Evolutionary conservation across 2,329 filamentous ascomycete species (phyloP).

Genomic region (Chaetomium sp.): DNA sequence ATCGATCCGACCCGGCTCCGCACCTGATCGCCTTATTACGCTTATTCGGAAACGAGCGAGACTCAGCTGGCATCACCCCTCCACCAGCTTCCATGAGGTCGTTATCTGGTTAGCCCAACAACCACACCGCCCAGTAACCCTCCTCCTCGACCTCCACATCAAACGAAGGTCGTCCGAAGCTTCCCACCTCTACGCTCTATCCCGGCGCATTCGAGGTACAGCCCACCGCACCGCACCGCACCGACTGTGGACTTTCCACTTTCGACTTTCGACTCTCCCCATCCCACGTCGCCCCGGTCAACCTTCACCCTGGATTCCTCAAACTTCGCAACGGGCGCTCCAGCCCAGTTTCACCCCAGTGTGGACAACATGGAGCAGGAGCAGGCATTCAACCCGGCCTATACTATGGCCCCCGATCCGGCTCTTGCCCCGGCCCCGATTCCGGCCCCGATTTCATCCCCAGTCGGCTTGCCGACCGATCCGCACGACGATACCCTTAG

Average conservation of each 20-base stretch:
- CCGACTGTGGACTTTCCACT: slow-evolving; percentile 7
- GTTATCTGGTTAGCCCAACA: slow-evolving; percentile 25
- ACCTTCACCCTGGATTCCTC: slow-evolving; percentile 55
- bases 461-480: slow-evolving; percentile 39
- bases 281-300: background rate
- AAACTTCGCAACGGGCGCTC: slow-evolving; percentile 51
- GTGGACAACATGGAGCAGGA: slow-evolving; percentile 54
- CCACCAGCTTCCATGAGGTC: slow-evolving; percentile 27
- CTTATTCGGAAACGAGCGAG: slow-evolving; percentile 12
- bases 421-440: slow-evolving; percentile 13
- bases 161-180: slow-evolving; percentile 22
- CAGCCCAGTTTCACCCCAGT: slow-evolving; percentile 56
- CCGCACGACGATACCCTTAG: slow-evolving; percentile 53
- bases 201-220: slow-evolving; percentile 1
- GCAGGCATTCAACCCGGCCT: slow-evolving; percentile 12
- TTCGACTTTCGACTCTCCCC: too few relatives aligned
- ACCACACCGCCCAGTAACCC: slow-evolving; percentile 20
- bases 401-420: slow-evolving; percentile 4
- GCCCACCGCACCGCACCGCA: background rate
- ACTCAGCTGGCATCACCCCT: slow-evolving; percentile 25
- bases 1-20: slow-evolving; percentile 27
- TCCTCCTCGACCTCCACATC: slow-evolving; percentile 19
- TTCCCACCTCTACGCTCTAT: slow-evolving; percentile 5
- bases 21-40: slow-evolving; percentile 15
- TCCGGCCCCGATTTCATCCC: slow-evolving; percentile 17